phyloP scores from a whole-genome alignment of 441 rosid genomes.

The Eutrema salsugineum region DNA sequence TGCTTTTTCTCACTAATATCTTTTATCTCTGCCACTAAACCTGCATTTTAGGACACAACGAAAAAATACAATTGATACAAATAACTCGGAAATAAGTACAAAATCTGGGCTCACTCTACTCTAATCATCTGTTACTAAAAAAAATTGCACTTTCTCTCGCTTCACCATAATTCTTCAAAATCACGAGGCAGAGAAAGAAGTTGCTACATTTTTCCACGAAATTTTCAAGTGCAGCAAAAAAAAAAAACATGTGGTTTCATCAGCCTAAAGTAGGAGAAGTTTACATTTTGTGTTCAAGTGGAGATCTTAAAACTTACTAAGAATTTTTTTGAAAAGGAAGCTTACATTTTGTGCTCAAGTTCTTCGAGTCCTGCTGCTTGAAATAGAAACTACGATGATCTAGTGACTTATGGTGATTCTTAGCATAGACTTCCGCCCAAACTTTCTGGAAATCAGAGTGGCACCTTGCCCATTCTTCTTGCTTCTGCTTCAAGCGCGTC shows the following conservation, averaged over 20 bases:
- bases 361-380: conserved; percentile 97
- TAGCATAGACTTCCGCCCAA: conserved; percentile 96
- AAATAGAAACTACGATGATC: conserved; percentile 99
- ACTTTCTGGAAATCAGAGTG: conserved; percentile 95
- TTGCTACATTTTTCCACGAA: neutral
- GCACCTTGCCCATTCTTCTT: conserved; percentile 98
- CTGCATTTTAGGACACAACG: conserved; percentile 38
- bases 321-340: neutral
- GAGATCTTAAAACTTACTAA: neutral
- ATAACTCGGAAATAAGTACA: neutral
- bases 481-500: conserved; percentile 98
- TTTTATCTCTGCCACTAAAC: conserved; percentile 82
- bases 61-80: conserved; percentile 11
- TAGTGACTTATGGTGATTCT: conserved; percentile 95
- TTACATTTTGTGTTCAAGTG: neutral
- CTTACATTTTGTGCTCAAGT: conserved; percentile 88
- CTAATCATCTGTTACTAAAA: neutral
- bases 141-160: neutral
- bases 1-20: conserved; percentile 86
- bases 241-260: neutral
- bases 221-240: neutral
- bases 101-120: conserved; percentile 3
- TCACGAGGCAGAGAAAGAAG: neutral
- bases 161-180: neutral
- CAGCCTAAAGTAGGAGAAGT: neutral